These are phyloP conservation scores for Zychaea mexicana DNA, from an alignment of 371 early-diverging fungal genomes.

Conservation along the genomic window DNA sequence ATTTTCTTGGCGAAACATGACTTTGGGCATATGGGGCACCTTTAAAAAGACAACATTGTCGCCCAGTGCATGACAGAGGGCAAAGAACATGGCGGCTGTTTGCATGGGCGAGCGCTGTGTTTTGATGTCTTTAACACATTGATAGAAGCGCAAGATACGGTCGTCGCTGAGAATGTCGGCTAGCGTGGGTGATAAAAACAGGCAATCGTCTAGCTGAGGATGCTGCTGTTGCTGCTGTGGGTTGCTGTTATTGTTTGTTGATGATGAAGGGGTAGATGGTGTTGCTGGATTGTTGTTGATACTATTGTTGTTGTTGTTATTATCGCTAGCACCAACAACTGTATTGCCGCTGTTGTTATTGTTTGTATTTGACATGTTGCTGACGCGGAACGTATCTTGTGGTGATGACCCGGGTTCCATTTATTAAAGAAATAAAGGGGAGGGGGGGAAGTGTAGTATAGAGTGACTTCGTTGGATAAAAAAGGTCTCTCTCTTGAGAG, in stretches of 20 bases:
- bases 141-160: conserved; percentile 48
- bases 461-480: neutral
- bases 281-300: neutral
- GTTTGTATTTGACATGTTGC: neutral
- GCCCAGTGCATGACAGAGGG: conserved; percentile 49
- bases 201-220: conserved; percentile 32
- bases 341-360: neutral
- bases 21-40: conserved; percentile 47
- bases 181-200: conserved; percentile 42
- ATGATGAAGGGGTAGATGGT: neutral
- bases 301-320: neutral
- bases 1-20: conserved; percentile 53
- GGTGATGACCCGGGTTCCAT: conserved; percentile 17
- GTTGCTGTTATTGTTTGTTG: neutral
- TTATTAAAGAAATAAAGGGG: too few relatives aligned
- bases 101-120: conserved; percentile 44
- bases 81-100: conserved; percentile 54
- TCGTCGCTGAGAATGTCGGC: conserved; percentile 52
- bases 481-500: too few relatives aligned
- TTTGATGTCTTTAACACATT: conserved; percentile 54
- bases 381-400: conserved; percentile 15
- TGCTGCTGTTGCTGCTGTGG: neutral
- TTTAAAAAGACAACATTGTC: conserved; percentile 46
- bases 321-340: neutral
- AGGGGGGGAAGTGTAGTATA: too few relatives aligned